Evolutionary conservation across 2,329 filamentous ascomycete genomes (phyloP), one percentile per base, ranked within the genome.

Genomic region (Penicillium sp.): DNA sequence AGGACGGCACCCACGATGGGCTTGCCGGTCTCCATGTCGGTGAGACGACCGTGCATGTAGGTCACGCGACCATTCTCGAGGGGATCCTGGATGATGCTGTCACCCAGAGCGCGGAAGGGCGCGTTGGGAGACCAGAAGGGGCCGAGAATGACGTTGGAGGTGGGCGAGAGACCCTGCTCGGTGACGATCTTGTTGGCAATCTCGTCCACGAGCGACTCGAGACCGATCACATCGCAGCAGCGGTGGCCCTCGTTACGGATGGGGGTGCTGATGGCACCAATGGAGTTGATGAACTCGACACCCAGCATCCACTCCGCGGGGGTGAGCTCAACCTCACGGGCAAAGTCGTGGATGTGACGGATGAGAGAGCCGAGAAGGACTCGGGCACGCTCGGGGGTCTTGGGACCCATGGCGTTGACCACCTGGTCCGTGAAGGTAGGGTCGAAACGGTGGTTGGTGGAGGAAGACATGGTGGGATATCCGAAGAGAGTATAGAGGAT

Each of bases 111-210:
- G 49, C 89, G 86, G 85, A 90, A 91, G 35, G 89, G 89, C 1
- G 89, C 87, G 69, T 91, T 83, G 69, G 89, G 89, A 11, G 86
- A 89, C 89, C 89, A 92, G 83, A 92, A 92, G 65, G 89, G 89
- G 2, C 89, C 89, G 62, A 92, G 87, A 71, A 92, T 92, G 61
- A 89, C 84, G 63, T 88, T 89, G 3, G 88, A 90, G n/a, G 89
- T 92, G 51, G 89, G 88, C 62, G 84, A 81, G 63, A 85, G 81
- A n/a, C 74, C 75, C 59, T 84, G 82, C 60, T 89, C 85, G 65
- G 86, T 85, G 71, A 87, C 79, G 60, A 85, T 80, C 68, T 87
- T 87, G 78, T 88, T 88, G 65, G 89, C 89, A 71, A 94, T 93
- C 74, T 93, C 89, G 73, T 93, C 90, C 52, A 93, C 90, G n/a